phyloP scores from a whole-genome alignment of 805 yeast species.

The Ogataea chonburiensis region DNA sequence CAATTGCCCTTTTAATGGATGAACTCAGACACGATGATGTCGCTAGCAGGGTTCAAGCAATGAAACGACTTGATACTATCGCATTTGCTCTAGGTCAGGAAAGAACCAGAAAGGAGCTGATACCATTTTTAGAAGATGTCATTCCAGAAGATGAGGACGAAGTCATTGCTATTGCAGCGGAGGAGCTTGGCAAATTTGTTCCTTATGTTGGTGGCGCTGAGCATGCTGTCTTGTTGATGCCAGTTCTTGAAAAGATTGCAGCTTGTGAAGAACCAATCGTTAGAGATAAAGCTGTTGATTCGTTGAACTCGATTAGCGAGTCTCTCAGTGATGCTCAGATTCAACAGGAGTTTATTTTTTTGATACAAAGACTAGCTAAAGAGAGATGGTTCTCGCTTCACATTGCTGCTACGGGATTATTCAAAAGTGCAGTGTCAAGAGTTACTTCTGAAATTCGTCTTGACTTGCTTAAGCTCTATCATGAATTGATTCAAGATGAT shows the following conservation, averaged over 20 bases:
- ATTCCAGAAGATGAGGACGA: constrained; percentile 98
- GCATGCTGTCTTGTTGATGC: constrained; percentile 55
- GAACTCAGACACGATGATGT: constrained; percentile 94
- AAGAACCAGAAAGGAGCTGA: constrained; percentile 81
- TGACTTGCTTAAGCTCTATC: constrained; percentile 63
- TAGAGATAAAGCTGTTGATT: constrained; percentile 88
- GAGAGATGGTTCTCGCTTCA: constrained; percentile 95
- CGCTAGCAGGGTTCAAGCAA: constrained; percentile 87
- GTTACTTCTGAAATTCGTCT: constrained; percentile 56
- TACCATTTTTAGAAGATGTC: constrained; percentile 86
- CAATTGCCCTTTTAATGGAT: constrained; percentile 94
- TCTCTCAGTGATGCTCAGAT: constrained; percentile 65
- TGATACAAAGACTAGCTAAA: constrained; percentile 73
- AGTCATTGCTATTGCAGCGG: constrained; percentile 90
- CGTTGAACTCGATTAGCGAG: constrained; percentile 68
- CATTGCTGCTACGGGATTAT: constrained; percentile 89
- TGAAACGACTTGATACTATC: constrained; percentile 90
- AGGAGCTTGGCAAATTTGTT: constrained; percentile 82
- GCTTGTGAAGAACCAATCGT: constrained; percentile 96
- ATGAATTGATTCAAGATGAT: constrained; percentile 78
- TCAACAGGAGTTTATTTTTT: constrained; percentile 64
- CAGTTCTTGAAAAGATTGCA: constrained; percentile 79
- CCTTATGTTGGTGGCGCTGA: constrained; percentile 85
- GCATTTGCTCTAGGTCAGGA: constrained; percentile 94
- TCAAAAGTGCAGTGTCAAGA: constrained; percentile 62